phyloP scores from a whole-genome alignment of 2,329 filamentous ascomycete genomes.

The Xylaria sp. region DNA sequence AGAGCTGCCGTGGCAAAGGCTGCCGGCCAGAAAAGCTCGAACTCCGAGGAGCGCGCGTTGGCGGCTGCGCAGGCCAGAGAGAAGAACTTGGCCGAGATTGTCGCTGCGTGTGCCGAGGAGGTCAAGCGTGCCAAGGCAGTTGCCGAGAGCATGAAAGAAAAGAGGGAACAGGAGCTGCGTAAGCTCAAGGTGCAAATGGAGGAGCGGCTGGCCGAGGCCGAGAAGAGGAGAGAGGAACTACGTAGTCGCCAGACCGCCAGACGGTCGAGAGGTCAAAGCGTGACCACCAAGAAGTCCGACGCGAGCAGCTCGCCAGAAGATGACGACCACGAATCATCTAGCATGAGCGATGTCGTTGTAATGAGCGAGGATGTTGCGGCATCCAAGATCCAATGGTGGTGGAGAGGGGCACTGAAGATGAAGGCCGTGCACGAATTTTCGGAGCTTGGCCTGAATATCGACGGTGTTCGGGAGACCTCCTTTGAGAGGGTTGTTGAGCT shows the following conservation, averaged over 20 bases:
- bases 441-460: slow-evolving; percentile 68
- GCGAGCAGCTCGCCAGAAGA: slow-evolving; percentile 47
- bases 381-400: slow-evolving; percentile 69
- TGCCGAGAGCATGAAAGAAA: slow-evolving; percentile 81
- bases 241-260: slow-evolving; percentile 56
- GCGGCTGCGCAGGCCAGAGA: slow-evolving; percentile 79
- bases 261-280: slow-evolving; percentile 57
- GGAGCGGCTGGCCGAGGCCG: slow-evolving; percentile 77
- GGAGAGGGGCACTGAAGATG: slow-evolving; percentile 62
- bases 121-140: slow-evolving; percentile 80
- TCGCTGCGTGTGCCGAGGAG: slow-evolving; percentile 79
- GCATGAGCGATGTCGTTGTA: slow-evolving; percentile 54
- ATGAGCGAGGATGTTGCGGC: slow-evolving; percentile 66
- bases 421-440: slow-evolving; percentile 67
- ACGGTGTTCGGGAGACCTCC: slow-evolving; percentile 67
- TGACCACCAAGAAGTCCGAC: slow-evolving; percentile 42
- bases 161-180: slow-evolving; percentile 72
- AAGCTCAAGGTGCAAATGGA: slow-evolving; percentile 76
- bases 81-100: slow-evolving; percentile 80
- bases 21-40: slow-evolving; percentile 62
- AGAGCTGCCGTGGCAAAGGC: slow-evolving; percentile 76
- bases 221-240: slow-evolving; percentile 69
- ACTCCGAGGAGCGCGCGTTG: slow-evolving; percentile 75
- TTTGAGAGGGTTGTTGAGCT: slow-evolving; percentile 76
- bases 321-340: slow-evolving; percentile 50